Base-by-base conservation (phyloP, 495 filamentous ascomycete species). In the Xylaria venustula region DNA sequence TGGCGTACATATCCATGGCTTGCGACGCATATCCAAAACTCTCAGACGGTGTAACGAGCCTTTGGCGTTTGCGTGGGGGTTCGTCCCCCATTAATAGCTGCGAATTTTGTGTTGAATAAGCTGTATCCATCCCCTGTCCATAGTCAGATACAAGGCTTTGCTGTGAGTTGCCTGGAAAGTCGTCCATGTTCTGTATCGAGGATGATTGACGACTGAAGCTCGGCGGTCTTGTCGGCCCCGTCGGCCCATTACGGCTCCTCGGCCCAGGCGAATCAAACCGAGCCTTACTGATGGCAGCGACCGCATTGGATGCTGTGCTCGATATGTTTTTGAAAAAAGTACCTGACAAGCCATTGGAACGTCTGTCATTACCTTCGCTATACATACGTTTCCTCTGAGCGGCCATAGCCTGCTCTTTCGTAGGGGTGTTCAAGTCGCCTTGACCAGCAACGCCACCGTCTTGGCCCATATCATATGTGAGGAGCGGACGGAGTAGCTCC, bases 361-460 rank as follows among this genome's bases (percentile, higher is more conserved):
- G 86, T 47, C 77, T 87, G 30, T 95, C 87, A 9, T 72, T 77
- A 42, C 82, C 83, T 20, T 86, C 86, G 65, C 90, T 95, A 67
- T 97, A 90, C 79, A 92, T 84, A 58, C 93, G 84, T 70, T 98
- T 98, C 58, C 94, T 81, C 71, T 96, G 92, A 14, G 95, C 95
- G 26, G 94, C 95, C 94, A 97, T 96, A 54, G 94, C 94, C 74
- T 98, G 94, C 75, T 98, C 94, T 73, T 98, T 98, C n/a, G 94
- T 98, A 0, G 94, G 94, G 3, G 94, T 98, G 57, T 96, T 87
- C 51, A 92, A 81, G 49, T 88, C 77, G 11, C 86, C 82, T 37
- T 81, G 71, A 61, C 79, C 74, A 3, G 79, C 78, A n/a, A 81
- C 77, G 19, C 83, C 82, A 2, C 90, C 91, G 57, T 93, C 91